Conservation (phyloP, 2,329 filamentous ascomycete genomes). For the Hymenoscyphus infarciens region DNA sequence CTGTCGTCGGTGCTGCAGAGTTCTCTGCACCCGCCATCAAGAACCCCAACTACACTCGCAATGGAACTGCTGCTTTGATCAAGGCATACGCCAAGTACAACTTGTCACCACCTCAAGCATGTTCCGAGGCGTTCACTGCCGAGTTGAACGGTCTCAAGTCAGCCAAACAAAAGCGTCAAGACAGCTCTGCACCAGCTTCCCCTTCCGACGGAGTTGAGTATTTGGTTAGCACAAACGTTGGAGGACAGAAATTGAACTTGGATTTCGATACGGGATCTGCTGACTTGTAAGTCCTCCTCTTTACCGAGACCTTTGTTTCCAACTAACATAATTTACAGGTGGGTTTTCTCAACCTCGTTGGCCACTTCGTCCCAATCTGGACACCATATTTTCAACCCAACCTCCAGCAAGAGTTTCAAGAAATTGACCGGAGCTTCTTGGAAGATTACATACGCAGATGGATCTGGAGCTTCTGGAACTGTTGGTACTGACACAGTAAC, state of each 20-base stretch:
- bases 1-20: slow-evolving; percentile 8
- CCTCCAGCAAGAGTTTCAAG: slow-evolving; percentile 29
- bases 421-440: slow-evolving; percentile 28
- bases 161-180: slow-evolving; percentile 28
- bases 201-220: slow-evolving; percentile 29
- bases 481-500: slow-evolving; percentile 36
- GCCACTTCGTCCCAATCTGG: slow-evolving; percentile 17
- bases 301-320: background rate
- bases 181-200: slow-evolving; percentile 27
- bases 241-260: slow-evolving; percentile 32
- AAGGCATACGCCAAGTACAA: slow-evolving; percentile 34
- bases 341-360: slow-evolving; percentile 34
- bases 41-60: slow-evolving; percentile 30
- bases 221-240: slow-evolving; percentile 27
- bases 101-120: slow-evolving; percentile 28
- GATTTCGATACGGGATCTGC: slow-evolving; percentile 34
- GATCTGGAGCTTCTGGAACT: slow-evolving; percentile 33
- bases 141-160: slow-evolving; percentile 14
- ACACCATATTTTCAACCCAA: slow-evolving; percentile 27
- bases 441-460: slow-evolving; percentile 37
- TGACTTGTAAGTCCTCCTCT: slow-evolving; percentile 30
- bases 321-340: slow-evolving; percentile 17
- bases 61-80: slow-evolving; percentile 33
- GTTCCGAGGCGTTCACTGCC: slow-evolving; percentile 25
- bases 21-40: slow-evolving; percentile 31